Percentiles rank a stretch among this genome's conserved stretches.
Evolutionary conservation across 768 basidiomycete species (phyloP).

Genomic region (Leccinum uliginosum): DNA sequence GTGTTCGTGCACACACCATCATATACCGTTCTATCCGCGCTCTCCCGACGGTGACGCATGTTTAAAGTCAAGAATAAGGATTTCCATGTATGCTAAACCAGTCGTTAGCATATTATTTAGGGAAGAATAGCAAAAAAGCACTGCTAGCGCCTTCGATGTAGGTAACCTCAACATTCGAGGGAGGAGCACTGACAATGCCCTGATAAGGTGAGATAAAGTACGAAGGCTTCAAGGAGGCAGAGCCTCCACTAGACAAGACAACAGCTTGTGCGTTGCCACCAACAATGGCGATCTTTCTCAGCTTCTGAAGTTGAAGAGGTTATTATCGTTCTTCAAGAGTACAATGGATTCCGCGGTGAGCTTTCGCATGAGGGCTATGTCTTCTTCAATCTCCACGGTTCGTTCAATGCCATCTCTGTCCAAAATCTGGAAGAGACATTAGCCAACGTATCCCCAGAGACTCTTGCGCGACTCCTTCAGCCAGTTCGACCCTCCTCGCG

Average conservation of each 20-base stretch:
- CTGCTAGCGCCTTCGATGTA: constrained; percentile 69
- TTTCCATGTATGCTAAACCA: constrained; percentile 52
- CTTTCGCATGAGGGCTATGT: constrained; percentile 57
- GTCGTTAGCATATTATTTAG: neutral
- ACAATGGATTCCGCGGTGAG: constrained; percentile 71
- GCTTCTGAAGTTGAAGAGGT: constrained; percentile 33
- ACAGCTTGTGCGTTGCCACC: constrained; percentile 61
- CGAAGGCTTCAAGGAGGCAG: constrained; percentile 63
- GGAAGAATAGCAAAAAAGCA: constrained; percentile 26
- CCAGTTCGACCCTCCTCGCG: constrained; percentile 60
- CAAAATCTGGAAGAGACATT: constrained; percentile 43
- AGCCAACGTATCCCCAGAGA: constrained; percentile 54
- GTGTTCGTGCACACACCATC: constrained; percentile 52
- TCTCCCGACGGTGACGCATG: constrained; percentile 54
- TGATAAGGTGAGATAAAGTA: constrained; percentile 77
- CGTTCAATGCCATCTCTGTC: constrained; percentile 68
- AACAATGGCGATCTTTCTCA: constrained; percentile 72
- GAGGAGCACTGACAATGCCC: constrained; percentile 61
- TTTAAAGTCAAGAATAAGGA: constrained; percentile 66
- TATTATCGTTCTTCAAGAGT: constrained; percentile 64
- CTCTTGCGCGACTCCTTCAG: constrained; percentile 61
- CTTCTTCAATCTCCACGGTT: constrained; percentile 57
- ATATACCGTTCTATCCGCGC: constrained; percentile 62
- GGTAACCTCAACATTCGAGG: constrained; percentile 46
- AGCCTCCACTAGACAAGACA: constrained; percentile 74